These are phyloP conservation scores for Colletotrichum zoysiae DNA, from an alignment of 2,329 filamentous ascomycete genomes.

Conservation along the genomic window DNA sequence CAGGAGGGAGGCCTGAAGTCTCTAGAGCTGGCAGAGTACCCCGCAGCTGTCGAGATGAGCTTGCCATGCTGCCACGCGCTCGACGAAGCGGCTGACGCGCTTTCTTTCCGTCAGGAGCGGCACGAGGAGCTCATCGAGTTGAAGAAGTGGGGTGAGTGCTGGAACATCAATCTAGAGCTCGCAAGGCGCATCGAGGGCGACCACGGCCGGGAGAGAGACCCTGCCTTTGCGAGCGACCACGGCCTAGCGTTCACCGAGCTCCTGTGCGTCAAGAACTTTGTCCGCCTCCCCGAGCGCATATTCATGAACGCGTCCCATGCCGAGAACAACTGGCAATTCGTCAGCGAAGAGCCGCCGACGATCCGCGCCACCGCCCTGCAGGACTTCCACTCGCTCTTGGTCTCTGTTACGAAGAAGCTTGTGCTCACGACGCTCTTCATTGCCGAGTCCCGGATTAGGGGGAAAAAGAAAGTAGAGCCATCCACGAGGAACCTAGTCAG, in stretches of 20 bases:
- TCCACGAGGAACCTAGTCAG: slow-evolving; percentile 52
- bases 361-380: slow-evolving; percentile 81
- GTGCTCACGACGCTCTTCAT: slow-evolving; percentile 78
- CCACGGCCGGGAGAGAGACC: slow-evolving; percentile 33
- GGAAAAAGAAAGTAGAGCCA: slow-evolving; percentile 53
- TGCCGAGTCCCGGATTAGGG: slow-evolving; percentile 75
- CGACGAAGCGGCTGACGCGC: slow-evolving; percentile 75
- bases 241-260: slow-evolving; percentile 65
- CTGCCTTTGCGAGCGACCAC: slow-evolving; percentile 34
- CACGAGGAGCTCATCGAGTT: slow-evolving; percentile 72
- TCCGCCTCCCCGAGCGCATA: slow-evolving; percentile 72
- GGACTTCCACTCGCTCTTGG: slow-evolving; percentile 77
- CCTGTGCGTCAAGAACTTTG: slow-evolving; percentile 71
- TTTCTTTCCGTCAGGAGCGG: slow-evolving; percentile 74
- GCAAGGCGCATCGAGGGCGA: slow-evolving; percentile 45
- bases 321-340: slow-evolving; percentile 75
- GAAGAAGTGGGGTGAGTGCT: slow-evolving; percentile 71
- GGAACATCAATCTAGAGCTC: slow-evolving; percentile 69
- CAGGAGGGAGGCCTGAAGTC: slow-evolving; percentile 47
- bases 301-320: slow-evolving; percentile 80
- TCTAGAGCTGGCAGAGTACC: slow-evolving; percentile 68
- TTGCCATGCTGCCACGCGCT: slow-evolving; percentile 73
- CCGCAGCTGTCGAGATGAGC: slow-evolving; percentile 80
- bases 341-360: slow-evolving; percentile 73
- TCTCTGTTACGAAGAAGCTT: slow-evolving; percentile 77